phyloP scores from a whole-genome alignment of 352 stramenopile species.

The Phytopythium mirpurense region DNA sequence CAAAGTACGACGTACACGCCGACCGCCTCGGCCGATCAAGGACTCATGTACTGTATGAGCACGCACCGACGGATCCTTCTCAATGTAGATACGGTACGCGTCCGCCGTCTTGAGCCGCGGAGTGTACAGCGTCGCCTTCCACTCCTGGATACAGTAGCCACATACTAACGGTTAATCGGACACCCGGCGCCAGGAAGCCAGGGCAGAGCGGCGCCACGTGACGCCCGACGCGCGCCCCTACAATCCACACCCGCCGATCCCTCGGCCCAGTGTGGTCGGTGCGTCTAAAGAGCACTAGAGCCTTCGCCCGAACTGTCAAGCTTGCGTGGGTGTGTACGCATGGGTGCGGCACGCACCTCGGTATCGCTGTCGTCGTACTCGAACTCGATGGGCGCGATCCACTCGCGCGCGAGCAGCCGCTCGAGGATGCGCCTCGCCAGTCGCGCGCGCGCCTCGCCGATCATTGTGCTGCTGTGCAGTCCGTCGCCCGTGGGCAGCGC shows the following conservation, averaged over 20 bases:
- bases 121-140: slow-evolving; percentile 49
- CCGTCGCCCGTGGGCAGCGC: slow-evolving; percentile 10
- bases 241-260: too few species aligned
- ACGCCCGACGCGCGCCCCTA: neutral
- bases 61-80: slow-evolving; percentile 64
- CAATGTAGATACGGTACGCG: slow-evolving; percentile 79
- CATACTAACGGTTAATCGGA: too few species aligned
- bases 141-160: slow-evolving; percentile 20
- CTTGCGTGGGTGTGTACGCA: too few species aligned
- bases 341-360: slow-evolving; percentile 18
- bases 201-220: neutral
- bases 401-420: slow-evolving; percentile 50
- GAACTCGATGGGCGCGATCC: slow-evolving; percentile 53
- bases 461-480: slow-evolving; percentile 13
- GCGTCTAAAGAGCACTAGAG: neutral
- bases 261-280: neutral
- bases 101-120: slow-evolving; percentile 62
- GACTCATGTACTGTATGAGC: too few species aligned
- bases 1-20: neutral
- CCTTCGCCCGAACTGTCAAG: too few species aligned
- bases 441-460: slow-evolving; percentile 22
- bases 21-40: slow-evolving; percentile 2
- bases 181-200: neutral
- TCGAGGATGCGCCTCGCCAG: slow-evolving; percentile 46
- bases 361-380: slow-evolving; percentile 39